A percentile compares a stretch with the other conserved stretches of the same genome.
Conservation (phyloP, 441 rosid species). For the Breynia disticha region DNA sequence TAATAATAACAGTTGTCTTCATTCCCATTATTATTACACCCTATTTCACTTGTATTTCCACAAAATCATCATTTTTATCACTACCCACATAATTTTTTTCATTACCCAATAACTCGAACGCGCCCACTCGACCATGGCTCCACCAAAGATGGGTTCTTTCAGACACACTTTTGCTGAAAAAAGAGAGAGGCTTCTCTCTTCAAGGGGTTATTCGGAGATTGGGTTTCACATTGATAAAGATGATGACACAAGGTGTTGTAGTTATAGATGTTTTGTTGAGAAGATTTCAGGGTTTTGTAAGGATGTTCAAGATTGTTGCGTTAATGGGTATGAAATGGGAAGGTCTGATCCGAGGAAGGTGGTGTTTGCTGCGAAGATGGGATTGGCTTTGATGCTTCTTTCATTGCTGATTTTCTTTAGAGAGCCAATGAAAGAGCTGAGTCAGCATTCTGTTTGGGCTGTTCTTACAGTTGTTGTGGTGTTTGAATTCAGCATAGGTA, state of each 20-base stretch:
- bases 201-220: constrained; percentile 36
- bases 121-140: constrained; percentile 25
- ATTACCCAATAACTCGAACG: no score
- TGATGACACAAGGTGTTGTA: constrained; percentile 23
- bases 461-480: constrained; percentile 86
- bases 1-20: no score
- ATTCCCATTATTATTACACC: no score
- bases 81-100: no score
- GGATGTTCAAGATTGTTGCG: constrained; percentile 21
- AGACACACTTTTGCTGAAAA: constrained; percentile 29
- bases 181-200: constrained; percentile 41
- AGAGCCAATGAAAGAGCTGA: constrained; percentile 39
- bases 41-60: no score
- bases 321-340: constrained; percentile 59
- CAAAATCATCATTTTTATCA: no score
- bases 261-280: constrained; percentile 38
- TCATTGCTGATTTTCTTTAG: constrained; percentile 59
- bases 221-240: constrained; percentile 23
- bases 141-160: constrained; percentile 49
- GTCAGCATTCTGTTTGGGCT: constrained; percentile 84
- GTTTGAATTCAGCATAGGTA: constrained; percentile 86
- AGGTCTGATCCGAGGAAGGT: constrained; percentile 72
- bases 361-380: constrained; percentile 67
- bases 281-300: constrained; percentile 33
- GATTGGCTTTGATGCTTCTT: constrained; percentile 49